Evolutionary conservation across 225 moss, liverwort and hornwort species (phyloP), one percentile per base, ranked within the genome.

Genomic region (Physcomitrium patens): DNA sequence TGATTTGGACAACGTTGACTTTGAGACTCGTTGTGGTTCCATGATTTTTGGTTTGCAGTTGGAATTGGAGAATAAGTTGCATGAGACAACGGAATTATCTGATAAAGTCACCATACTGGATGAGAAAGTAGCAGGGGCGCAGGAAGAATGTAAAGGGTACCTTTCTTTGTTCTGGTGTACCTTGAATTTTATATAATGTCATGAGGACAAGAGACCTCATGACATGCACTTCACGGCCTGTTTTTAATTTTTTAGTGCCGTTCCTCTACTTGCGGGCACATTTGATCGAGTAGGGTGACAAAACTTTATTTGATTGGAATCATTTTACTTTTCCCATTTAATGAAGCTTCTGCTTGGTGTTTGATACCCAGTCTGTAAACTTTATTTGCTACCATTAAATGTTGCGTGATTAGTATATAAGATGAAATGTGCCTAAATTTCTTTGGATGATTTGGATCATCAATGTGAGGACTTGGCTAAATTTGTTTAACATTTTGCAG

Each of bases 101-200:
- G 81, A 89, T 70, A 86, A 86, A 76, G 86, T 89, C 53, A 83
- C 89, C 65, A 76, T 78, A 73, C 83, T 89, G 59, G 89, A 89
- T 81, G 81, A 83, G 71, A 81, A 89, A 83, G 83, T 89, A 74
- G 89, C 79, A 67, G 81, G 76, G 27, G 83, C 81, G 65, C 85
- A 89, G 50, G 85, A 89, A 78, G 89, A 85, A 55, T 89, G 89
- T 71, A 89, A 89, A 83, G 89, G 85, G 89, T 89, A 85, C 28
- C 60, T 67, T 66, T 45, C 46, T 72, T 16, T 63, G 55, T 57
- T 23, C 19, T 76, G 49, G 50, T 68, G 46, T 17, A 42, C n/a
- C 17, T 67, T 23, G 8, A 23, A 19, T 55, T 13, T 55, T 44
- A 10, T 57, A n/a, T 18, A 15, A 45, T 59, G 59, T 48, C 49